Evolutionary conservation across 495 filamentous ascomycete genomes (phyloP), one percentile per base, ranked within the genome.

Genomic region (Aspergillus incahuasiensis): DNA sequence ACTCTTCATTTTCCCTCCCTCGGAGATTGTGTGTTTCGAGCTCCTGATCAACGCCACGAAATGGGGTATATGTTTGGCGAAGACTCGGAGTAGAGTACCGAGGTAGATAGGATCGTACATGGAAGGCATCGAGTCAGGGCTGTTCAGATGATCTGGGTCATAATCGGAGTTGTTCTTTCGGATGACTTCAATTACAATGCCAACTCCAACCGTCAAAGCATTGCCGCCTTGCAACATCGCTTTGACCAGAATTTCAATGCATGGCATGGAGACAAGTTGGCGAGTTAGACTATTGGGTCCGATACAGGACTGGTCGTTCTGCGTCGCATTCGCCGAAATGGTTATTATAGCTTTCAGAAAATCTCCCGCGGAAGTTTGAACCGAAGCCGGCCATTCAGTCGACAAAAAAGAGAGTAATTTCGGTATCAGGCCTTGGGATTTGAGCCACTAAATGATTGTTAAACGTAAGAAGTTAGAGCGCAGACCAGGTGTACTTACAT

Each of bases 111-210:
- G 95, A 64, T 99, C 94, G 46, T 88, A 87, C 59, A 83, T 86
- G 11, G 89, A 89, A 3, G 92, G 91, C 49, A 82, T 71, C 9
- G 88, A 81, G 56, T 91, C 87, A 34, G 89, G 84, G 45, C 89
- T 87, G 44, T 86, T 78, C 42, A 88, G 80, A 58, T 88, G 86
- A 59, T 97, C 95, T 3, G 91, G 88, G 61, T 99, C 94, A 64
- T 99, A 99, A 69, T 99, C 94, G 0, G 95, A 97, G 65, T 99
- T 99, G 64, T 99, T 99, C 74, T 99, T 99, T 47, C 94, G 83
- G 63, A 99, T 99, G 24, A 99, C 94, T 69, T 99, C 94, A 59
- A 99, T 97, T 12, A 99, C 83, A 58, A 97, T 96, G 15, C 95
- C 94, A 25, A 99, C 94, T 18, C 94, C 95, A 38, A 97, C 95